Evolutionary conservation across 164 flowering plant genomes (phyloP), one percentile per base, ranked within the genome.

Genomic region (Taxillus chinensis): DNA sequence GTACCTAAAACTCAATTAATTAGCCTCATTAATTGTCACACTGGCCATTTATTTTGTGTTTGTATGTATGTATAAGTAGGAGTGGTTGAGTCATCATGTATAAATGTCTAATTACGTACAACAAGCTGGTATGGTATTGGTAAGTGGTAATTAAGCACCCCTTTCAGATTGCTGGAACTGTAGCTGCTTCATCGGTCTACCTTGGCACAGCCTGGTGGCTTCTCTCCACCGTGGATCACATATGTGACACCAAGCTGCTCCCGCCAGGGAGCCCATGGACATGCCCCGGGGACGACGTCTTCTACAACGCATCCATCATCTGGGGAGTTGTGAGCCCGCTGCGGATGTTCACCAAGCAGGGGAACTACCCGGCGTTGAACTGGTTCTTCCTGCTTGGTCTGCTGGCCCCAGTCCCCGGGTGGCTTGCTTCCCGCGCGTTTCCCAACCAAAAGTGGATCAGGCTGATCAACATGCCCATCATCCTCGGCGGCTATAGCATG

Each of bases 171-270:
- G 86, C 74, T 1, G 89, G 89, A 43, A 82, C 89, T 1, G 5
- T 88, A 3, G 52, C 83, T 2, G 65, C 83, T n/a, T 70, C 82
- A 0, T 45, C 78, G 0, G 75, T 77, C 56, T 71, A 76, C 74
- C 74, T 84, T 38, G 77, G 73, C 17, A 75, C 84, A 2, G 74
- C 82, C 5, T 86, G 87, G 89, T 78, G 82, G 89, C 79, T 87
- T 3, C 77, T 85, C 7, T 59, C 62, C 0, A 52, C 77, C 1
- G 65, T 82, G 0, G 70, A 77, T 0, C 2, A 78, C 72, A 83
- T 87, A 1, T 87, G 95, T 56, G 58, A 83, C 8, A 52, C 75
- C 0, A 3, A 52, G 0, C 52, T 60, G 0, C 45, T 86, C 14
- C 86, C 85, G 0, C 45, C 14, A 3, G 83, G 79, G 39, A 80